These are phyloP conservation scores for Microbotryum lychnidis-dioicae DNA, from an alignment of 1,284 basidiomycete species.

Conservation along the genomic window DNA sequence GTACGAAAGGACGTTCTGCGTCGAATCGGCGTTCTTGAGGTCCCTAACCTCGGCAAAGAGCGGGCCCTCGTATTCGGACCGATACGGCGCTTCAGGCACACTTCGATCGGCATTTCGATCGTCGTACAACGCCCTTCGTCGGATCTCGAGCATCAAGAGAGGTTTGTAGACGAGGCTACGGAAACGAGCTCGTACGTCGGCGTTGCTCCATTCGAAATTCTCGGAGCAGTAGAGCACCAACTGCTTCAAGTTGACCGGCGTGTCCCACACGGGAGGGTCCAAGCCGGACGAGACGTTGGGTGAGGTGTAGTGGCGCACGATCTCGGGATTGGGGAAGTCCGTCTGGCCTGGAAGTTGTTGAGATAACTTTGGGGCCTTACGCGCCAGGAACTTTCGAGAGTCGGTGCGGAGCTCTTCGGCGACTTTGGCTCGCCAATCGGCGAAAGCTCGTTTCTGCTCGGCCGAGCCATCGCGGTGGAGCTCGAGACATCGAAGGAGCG, in stretches of 20 bases:
- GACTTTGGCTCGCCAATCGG: constrained; percentile 56
- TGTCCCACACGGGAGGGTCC: constrained; percentile 12
- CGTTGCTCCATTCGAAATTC: constrained; percentile 28
- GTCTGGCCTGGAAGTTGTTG: constrained; percentile 7
- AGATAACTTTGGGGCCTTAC: constrained; percentile 7
- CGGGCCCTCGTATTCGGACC: too few relatives aligned
- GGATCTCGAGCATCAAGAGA: constrained; percentile 7
- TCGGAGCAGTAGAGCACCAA: constrained; percentile 14
- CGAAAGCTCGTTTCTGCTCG: constrained; percentile 51
- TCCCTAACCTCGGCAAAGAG: neutral
- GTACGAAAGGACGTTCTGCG: constrained; percentile 11
- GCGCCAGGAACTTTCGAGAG: neutral
- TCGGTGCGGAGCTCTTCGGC: constrained; percentile 58
- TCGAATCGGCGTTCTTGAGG: constrained; percentile 10
- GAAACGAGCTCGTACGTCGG: constrained; percentile 8
- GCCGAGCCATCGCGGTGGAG: constrained; percentile 23
- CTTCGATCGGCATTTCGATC: too few relatives aligned
- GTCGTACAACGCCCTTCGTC: constrained; percentile 3
- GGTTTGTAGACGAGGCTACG: constrained; percentile 10
- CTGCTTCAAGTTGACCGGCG: constrained; percentile 8
- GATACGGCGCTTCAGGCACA: too few relatives aligned
- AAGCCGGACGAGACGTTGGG: constrained; percentile 8
- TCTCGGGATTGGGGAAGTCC: constrained; percentile 7
- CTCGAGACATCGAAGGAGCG: constrained; percentile 45
- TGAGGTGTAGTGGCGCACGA: constrained; percentile 13